Evolutionary conservation across 139 green algal genomes (phyloP).

Genomic region (Diplosphaera chodatii): DNA sequence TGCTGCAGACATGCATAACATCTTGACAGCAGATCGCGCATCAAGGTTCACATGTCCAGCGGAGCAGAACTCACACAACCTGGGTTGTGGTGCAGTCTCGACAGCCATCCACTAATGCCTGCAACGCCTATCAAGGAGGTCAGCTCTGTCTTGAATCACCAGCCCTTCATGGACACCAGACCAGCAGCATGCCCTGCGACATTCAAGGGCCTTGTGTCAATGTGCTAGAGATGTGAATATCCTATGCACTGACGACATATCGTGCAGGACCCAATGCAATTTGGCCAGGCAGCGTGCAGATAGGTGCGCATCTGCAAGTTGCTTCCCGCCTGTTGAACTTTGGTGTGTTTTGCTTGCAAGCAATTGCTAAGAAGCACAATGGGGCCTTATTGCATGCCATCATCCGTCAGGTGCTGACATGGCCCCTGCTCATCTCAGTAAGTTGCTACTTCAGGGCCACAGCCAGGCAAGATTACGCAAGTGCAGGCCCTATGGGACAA

Average conservation of each 20-base stretch:
- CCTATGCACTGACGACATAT: neutral
- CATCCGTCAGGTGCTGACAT: neutral
- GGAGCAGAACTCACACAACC: no score
- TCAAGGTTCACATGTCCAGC: no score
- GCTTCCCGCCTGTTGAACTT: no score
- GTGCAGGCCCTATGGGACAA: neutral
- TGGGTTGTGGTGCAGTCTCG: neutral
- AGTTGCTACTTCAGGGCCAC: neutral
- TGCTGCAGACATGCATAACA: no score
- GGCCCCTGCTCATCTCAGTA: no score
- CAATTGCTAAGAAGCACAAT: neutral
- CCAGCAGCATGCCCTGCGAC: neutral
- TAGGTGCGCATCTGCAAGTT: neutral
- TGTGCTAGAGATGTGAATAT: neutral
- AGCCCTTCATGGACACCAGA: no score
- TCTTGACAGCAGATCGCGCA: no score
- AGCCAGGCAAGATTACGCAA: neutral
- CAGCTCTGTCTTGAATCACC: neutral
- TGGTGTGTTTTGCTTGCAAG: neutral
- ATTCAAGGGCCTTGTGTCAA: no score
- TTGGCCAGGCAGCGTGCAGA: neutral
- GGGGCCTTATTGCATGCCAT: no score
- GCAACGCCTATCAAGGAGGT: neutral
- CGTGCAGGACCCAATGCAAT: neutral
- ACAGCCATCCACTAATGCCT: neutral